phyloP scores from a whole-genome alignment of 495 filamentous ascomycete species.

The Talaromyces ruber region DNA sequence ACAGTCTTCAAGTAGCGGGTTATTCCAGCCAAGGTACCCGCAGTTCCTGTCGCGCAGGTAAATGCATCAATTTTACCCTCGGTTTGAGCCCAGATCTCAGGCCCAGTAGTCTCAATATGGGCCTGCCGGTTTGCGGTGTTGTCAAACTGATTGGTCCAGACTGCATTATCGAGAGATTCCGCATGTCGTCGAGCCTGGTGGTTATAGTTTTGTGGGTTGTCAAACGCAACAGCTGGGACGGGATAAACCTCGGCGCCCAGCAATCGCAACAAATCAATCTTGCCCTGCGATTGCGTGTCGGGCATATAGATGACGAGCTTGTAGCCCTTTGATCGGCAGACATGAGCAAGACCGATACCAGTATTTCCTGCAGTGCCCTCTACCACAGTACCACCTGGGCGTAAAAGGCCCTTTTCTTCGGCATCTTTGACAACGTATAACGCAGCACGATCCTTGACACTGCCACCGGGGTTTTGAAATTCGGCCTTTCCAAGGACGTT shows the following conservation, averaged over 20 bases:
- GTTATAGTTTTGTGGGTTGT: conserved; percentile 95
- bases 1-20: conserved; percentile 84
- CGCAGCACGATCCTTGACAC: conserved; percentile 93
- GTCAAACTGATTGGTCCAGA: conserved; percentile 99
- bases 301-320: conserved; percentile 98
- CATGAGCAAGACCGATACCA: conserved; percentile 93
- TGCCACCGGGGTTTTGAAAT: conserved; percentile 96
- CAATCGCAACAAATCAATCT: conserved; percentile 85
- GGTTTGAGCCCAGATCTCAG: conserved; percentile 96
- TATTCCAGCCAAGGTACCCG: conserved; percentile 80
- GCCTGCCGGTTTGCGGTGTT: conserved; percentile 90
- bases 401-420: conserved; percentile 74
- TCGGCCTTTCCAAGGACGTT: conserved; percentile 94
- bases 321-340: conserved; percentile 90
- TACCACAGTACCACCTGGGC: conserved; percentile 84
- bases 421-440: conserved; percentile 91
- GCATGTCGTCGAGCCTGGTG: conserved; percentile 89
- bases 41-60: conserved; percentile 91
- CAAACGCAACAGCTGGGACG: conserved; percentile 95
- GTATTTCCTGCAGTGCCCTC: conserved; percentile 98
- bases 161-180: conserved; percentile 75
- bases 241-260: conserved; percentile 96
- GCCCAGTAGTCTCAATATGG: conserved; percentile 93
- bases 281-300: conserved; percentile 95
- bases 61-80: conserved; percentile 83